phyloP scores from a whole-genome alignment of 2,329 filamentous ascomycete genomes.

The Exophiala sp. region DNA sequence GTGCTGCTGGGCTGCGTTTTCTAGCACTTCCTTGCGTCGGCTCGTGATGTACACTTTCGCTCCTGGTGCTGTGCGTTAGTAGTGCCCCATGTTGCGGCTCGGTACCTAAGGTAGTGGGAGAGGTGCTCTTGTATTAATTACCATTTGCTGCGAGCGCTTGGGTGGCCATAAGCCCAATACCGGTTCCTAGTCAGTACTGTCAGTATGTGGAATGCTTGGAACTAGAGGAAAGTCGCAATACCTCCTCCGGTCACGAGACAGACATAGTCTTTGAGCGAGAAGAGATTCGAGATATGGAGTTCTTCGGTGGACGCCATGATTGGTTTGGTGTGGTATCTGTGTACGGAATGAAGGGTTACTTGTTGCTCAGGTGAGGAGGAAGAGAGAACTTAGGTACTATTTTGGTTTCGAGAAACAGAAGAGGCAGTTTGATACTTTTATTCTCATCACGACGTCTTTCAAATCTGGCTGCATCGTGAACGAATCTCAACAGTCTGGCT shows the following conservation, averaged over 20 bases:
- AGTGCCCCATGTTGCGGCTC: background rate
- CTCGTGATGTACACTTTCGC: constrained; percentile 34
- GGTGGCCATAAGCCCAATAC: constrained; percentile 32
- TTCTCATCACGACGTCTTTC: background rate
- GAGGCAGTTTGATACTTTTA: background rate
- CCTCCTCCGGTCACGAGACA: constrained; percentile 33
- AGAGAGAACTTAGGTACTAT: no score
- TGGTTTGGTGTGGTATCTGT: background rate
- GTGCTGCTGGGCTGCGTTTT: constrained; percentile 38
- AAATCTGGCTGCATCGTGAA: background rate
- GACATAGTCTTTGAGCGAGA: constrained; percentile 31
- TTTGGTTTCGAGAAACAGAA: background rate
- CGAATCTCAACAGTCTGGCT: background rate
- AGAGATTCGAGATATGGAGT: constrained; percentile 30
- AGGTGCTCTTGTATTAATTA: no score
- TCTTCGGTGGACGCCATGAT: constrained; percentile 30
- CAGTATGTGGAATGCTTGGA: background rate
- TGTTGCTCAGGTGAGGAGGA: no score
- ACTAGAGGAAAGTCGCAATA: constrained; percentile 1
- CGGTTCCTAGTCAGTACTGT: constrained; percentile 18
- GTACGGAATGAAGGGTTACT: no score
- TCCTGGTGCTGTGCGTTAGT: constrained; percentile 18
- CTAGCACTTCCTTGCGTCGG: constrained; percentile 30
- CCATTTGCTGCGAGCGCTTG: constrained; percentile 32
- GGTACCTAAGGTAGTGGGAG: no score